Evolutionary conservation across 225 moss, liverwort and hornwort genomes (phyloP).

Genomic region (Takakia lepidozioides): DNA sequence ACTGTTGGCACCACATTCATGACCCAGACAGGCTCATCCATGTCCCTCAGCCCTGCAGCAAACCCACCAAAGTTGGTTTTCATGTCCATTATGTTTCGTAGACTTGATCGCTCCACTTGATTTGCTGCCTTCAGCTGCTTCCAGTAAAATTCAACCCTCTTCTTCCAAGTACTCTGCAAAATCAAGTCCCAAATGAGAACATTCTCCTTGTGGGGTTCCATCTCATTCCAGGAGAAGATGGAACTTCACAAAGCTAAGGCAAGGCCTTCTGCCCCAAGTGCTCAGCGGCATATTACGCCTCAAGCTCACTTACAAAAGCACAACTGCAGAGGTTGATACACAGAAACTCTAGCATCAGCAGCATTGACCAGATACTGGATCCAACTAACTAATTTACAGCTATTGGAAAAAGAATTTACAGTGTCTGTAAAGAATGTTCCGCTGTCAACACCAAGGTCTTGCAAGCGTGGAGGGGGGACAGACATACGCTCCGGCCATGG

Average conservation of each 20-base stretch:
- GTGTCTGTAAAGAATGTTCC: slow-evolving; percentile 56
- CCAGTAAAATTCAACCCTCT: slow-evolving; percentile 66
- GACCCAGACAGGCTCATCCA: slow-evolving; percentile 77
- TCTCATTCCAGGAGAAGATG: too few species aligned
- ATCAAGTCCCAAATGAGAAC: too few species aligned
- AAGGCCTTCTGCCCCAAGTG: too few species aligned
- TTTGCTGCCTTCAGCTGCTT: slow-evolving; percentile 52
- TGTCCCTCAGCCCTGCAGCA: slow-evolving; percentile 62
- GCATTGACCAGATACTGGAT: too few species aligned
- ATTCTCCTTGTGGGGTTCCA: too few species aligned
- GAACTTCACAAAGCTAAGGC: too few species aligned
- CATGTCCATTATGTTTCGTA: slow-evolving; percentile 96
- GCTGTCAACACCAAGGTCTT: slow-evolving; percentile 48
- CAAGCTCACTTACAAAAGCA: too few species aligned
- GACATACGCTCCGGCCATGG: slow-evolving; percentile 74
- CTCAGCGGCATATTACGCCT: too few species aligned
- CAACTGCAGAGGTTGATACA: too few species aligned
- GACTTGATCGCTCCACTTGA: slow-evolving; percentile 58
- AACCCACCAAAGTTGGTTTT: slow-evolving; percentile 86
- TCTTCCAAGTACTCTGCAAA: slow-evolving; percentile 72
- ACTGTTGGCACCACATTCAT: slow-evolving; percentile 84
- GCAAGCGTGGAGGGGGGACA: slow-evolving; percentile 63
- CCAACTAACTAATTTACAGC: too few species aligned
- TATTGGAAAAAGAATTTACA: too few species aligned
- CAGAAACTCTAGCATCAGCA: too few species aligned